These are phyloP conservation scores for Echeveria elegans DNA, from an alignment of 164 flowering plant genomes.

Conservation along the genomic window DNA sequence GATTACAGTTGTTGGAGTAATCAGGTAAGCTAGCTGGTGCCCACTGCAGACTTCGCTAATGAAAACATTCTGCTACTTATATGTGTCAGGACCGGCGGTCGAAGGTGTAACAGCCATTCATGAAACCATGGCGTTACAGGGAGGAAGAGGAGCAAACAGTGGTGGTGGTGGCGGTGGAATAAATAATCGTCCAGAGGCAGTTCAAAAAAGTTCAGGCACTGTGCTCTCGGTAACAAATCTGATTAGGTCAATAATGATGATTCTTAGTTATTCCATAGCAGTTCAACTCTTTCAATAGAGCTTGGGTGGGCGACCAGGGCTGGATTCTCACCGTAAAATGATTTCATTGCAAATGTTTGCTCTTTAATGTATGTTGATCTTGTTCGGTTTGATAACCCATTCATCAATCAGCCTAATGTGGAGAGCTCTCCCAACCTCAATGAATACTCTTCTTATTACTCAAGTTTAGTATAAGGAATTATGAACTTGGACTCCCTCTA, in stretches of 20 bases:
- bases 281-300: not conserved
- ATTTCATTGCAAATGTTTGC: no score
- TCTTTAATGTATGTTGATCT: no score
- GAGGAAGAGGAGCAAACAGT: not conserved
- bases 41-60: not conserved
- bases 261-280: not conserved
- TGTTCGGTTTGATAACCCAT: no score
- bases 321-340: no score
- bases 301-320: no score
- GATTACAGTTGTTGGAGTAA: not conserved
- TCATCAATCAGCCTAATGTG: no score
- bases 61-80: no score
- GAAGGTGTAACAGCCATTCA: not conserved
- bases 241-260: not conserved
- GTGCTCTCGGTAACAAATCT: not conserved
- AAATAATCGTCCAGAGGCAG: not conserved
- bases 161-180: slow-evolving; percentile 2
- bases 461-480: no score
- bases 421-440: no score
- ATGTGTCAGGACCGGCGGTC: not conserved
- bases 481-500: no score
- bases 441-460: no score
- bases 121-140: not conserved
- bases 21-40: no score
- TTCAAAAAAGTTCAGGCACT: not conserved